A percentile compares a stretch with the other conserved stretches of the same genome.
Conservation (phyloP, 1,284 basidiomycete genomes). For the Apiotrichum mycotoxinovorans region DNA sequence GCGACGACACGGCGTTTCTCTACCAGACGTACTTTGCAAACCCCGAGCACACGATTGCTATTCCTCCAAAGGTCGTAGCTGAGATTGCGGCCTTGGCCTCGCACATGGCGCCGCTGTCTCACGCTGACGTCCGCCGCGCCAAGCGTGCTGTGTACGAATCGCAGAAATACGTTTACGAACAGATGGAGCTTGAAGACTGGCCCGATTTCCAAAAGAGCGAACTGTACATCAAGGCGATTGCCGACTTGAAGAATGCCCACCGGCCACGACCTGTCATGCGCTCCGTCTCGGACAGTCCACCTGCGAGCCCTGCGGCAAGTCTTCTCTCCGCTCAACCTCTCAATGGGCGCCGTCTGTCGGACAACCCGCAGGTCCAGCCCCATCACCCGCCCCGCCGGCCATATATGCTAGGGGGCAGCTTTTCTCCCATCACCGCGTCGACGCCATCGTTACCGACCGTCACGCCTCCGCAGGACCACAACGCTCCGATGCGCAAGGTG, state of each 20-base stretch:
- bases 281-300: not conserved
- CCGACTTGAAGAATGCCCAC: conserved; percentile 56
- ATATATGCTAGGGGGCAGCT: conserved; percentile 22
- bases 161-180: conserved; percentile 76
- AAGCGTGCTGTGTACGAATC: conserved; percentile 63
- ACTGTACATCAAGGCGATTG: conserved; percentile 81
- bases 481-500: conserved; percentile 3
- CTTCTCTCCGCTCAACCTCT: not conserved
- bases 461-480: conserved; percentile 9
- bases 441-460: conserved; percentile 15
- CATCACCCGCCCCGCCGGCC: conserved; percentile 9
- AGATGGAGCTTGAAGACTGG: conserved; percentile 90
- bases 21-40: conserved; percentile 73
- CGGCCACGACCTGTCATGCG: not conserved
- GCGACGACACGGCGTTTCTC: conserved; percentile 81
- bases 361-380: not conserved
- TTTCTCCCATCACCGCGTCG: conserved; percentile 22
- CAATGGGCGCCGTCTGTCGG: conserved; percentile 3
- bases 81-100: conserved; percentile 24
- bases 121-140: conserved; percentile 30
- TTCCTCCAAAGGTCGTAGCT: conserved; percentile 18
- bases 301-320: not conserved
- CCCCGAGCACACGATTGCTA: conserved; percentile 18
- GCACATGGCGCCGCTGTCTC: not conserved
- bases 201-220: conserved; percentile 80